phyloP scores from a whole-genome alignment of 805 yeast species.

The Nakazawaea ernobii region DNA sequence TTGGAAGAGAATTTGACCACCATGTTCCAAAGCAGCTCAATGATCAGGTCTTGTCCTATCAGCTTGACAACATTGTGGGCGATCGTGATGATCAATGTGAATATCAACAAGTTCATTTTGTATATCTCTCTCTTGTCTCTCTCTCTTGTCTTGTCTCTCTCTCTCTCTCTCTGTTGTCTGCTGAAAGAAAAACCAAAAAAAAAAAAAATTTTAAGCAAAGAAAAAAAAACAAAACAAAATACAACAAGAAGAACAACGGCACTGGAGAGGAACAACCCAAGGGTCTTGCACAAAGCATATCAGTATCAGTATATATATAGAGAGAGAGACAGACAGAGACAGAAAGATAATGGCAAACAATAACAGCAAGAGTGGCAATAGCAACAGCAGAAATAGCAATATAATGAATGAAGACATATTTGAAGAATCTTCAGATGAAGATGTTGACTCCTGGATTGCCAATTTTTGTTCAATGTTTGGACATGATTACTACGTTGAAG shows the following conservation, averaged over 20 bases:
- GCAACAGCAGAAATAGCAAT: constrained; percentile 4
- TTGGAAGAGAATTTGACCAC: constrained; percentile 33
- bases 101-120: constrained; percentile 1
- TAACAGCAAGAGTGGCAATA: constrained; percentile 23
- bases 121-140: not conserved
- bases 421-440: constrained; percentile 31
- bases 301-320: not conserved
- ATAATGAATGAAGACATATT: constrained; percentile 6
- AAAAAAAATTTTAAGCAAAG: not conserved
- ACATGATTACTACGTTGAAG: constrained; percentile 89
- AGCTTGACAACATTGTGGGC: constrained; percentile 2
- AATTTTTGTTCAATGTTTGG: constrained; percentile 75
- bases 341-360: constrained; percentile 17
- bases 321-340: constrained; percentile 9
- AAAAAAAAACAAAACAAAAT: constrained; percentile 17
- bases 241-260: constrained; percentile 8
- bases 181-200: not conserved
- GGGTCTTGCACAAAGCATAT: not conserved
- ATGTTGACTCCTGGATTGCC: constrained; percentile 74
- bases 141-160: too few relatives aligned
- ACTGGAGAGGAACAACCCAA: not conserved
- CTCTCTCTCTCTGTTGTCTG: constrained; percentile 14
- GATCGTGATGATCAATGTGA: constrained; percentile 1
- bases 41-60: constrained; percentile 17
- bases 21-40: constrained; percentile 32